Conservation (phyloP, 2,329 filamentous ascomycete genomes). For the Westerdykella aurantiaca region DNA sequence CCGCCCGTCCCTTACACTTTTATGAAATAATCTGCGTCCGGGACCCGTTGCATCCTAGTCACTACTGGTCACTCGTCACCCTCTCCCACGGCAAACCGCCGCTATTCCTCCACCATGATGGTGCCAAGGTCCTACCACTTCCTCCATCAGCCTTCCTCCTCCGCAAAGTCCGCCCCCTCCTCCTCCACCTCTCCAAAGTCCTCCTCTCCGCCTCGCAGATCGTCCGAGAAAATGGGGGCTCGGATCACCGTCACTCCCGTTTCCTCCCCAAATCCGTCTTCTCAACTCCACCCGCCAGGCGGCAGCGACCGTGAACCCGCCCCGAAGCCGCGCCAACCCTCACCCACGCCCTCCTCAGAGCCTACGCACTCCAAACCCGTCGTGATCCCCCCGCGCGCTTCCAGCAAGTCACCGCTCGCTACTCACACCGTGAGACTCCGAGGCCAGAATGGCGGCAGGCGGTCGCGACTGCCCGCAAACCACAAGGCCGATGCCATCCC, state of each 20-base stretch:
- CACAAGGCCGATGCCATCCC: slow-evolving; percentile 46
- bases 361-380: slow-evolving; percentile 38
- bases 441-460: slow-evolving; percentile 26
- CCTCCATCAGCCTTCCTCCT: slow-evolving; percentile 16
- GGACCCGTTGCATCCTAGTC: too few relatives aligned
- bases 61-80: too few relatives aligned
- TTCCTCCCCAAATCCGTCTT: slow-evolving; percentile 4
- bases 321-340: slow-evolving; percentile 3
- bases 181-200: too few relatives aligned
- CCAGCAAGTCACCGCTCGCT: slow-evolving; percentile 24
- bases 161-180: slow-evolving; percentile 10
- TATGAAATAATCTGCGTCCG: too few relatives aligned
- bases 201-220: slow-evolving; percentile 21
- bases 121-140: slow-evolving; percentile 44
- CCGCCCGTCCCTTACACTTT: too few relatives aligned
- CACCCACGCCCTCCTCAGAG: slow-evolving; percentile 12
- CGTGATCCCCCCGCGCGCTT: slow-evolving; percentile 36
- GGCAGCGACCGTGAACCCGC: slow-evolving; percentile 2
- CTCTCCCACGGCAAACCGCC: not conserved
- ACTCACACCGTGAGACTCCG: slow-evolving; percentile 27
- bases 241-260: slow-evolving; percentile 14
- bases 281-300: not conserved
- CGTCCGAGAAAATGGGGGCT: slow-evolving; percentile 29
- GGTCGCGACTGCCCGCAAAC: slow-evolving; percentile 20
- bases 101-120: slow-evolving; percentile 34